Evolutionary conservation across 2,329 filamentous ascomycete genomes (phyloP).

Genomic region (Cadophora gregata): DNA sequence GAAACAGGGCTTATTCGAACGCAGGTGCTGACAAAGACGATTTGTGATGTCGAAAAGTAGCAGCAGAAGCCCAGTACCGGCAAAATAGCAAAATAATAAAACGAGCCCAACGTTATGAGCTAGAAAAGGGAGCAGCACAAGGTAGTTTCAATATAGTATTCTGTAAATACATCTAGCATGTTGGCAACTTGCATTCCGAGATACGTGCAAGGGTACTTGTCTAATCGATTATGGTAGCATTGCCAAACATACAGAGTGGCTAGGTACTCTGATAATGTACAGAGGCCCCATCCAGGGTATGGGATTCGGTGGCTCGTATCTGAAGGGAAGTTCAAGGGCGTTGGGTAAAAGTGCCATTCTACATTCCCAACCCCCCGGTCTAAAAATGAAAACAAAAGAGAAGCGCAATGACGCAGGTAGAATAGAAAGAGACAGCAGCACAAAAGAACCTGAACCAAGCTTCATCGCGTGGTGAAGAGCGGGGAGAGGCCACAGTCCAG

Average conservation of each 20-base stretch:
- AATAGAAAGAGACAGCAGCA: neutral
- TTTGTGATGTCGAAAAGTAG: neutral
- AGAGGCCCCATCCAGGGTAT: neutral
- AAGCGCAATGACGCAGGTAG: neutral
- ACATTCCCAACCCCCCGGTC: neutral
- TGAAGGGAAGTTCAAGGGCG: neutral
- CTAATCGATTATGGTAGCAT: neutral
- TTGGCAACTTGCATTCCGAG: neutral
- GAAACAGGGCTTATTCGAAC: neutral
- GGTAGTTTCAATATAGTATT: neutral
- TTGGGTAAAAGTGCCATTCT: neutral
- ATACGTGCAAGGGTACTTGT: neutral
- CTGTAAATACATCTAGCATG: neutral
- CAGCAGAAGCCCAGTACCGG: neutral
- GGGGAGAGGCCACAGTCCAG: neutral
- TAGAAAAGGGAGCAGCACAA: neutral
- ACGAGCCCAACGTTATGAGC: neutral
- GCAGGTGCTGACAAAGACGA: neutral
- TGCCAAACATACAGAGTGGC: neutral
- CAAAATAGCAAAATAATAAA: too few relatives aligned
- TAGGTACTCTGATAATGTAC: neutral
- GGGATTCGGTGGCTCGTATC: slow-evolving; percentile 12
- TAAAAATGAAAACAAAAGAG: neutral
- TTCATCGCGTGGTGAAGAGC: neutral
- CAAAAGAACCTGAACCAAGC: neutral